Evolutionary conservation across 2,329 filamentous ascomycete genomes (phyloP), one percentile per base, ranked within the genome.

Genomic region (Phaeosphaeriaceae sp.): DNA sequence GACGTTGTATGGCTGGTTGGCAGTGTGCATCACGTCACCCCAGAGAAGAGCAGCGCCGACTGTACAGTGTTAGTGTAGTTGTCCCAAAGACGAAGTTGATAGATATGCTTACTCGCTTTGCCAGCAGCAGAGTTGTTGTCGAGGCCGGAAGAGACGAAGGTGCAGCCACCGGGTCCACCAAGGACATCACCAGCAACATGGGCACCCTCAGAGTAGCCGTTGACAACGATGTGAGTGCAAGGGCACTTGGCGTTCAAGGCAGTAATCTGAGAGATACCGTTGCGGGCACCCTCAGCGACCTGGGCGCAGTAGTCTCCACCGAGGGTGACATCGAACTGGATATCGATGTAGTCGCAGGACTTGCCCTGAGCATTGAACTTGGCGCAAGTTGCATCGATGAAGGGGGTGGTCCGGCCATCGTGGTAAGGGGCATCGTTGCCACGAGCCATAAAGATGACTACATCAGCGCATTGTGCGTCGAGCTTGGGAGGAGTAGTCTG

Each of bases 111-210:
- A 69, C 66, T 61, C 40, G 65, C 61, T 54, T 63, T 63, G 41
- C 66, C 66, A 51, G 66, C 61, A 54, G 58, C 48, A 33, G 65
- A 62, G 48, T 53, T 63, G 56, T 21, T 54, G 54, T 67, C 65
- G 25, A 69, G 51, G 20, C 66, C 66, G 21, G 44, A 60, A 41
- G 54, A 59, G 19, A 57, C 54, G n/a, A 57, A 56, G 0, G 54
- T 53, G 58, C 66, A 69, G 44, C 62, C 63, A 62, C 66, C 65
- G 22, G 63, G 63, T 53, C 85, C 85, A 66, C 84, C 87, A 45
- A 87, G 76, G 10, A 84, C 84, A 64, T 85, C 82, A 56, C 87
- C 85, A 65, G 84, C 81, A 58, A 88, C 87, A 72, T 88, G 83
- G 36, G 81, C 85, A 45, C 86, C 86, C 81, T 86, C 46, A 3